phyloP scores from a whole-genome alignment of 352 stramenopile genomes.

The Globisporangium viniferum region DNA sequence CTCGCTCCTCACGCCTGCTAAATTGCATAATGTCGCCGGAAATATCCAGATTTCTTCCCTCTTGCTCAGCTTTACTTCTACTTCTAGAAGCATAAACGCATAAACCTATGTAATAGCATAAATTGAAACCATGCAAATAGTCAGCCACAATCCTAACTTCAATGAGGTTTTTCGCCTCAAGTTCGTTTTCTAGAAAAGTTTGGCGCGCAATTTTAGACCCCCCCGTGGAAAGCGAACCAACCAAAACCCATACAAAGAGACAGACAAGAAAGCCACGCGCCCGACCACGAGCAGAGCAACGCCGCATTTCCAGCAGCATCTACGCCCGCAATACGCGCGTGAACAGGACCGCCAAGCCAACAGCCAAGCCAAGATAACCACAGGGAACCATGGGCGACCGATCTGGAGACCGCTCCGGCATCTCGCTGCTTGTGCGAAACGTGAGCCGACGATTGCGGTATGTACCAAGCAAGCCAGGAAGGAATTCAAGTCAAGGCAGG shows the following conservation, averaged over 20 bases:
- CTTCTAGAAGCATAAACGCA: too few species aligned
- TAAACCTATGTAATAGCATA: too few species aligned
- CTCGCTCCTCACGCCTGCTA: too few species aligned
- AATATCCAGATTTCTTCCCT: too few species aligned
- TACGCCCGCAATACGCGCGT: background rate
- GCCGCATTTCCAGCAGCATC: background rate
- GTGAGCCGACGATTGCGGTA: conserved; percentile 87
- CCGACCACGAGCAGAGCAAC: background rate
- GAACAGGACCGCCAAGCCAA: background rate
- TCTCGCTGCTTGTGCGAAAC: conserved; percentile 94
- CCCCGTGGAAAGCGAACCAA: conserved; percentile 2
- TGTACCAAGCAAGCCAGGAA: conserved; percentile 8
- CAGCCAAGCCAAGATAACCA: background rate
- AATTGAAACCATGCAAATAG: too few species aligned
- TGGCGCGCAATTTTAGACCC: too few species aligned
- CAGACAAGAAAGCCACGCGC: background rate
- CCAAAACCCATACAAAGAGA: background rate
- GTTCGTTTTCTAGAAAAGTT: too few species aligned
- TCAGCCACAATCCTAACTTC: too few species aligned
- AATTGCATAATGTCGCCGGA: too few species aligned
- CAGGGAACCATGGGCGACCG: conserved; percentile 14
- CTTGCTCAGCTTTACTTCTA: too few species aligned
- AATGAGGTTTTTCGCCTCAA: too few species aligned
- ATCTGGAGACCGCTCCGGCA: conserved; percentile 59
- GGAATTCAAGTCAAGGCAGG: background rate